Base-by-base conservation (phyloP, 768 basidiomycete species). In the Russula emetica region DNA sequence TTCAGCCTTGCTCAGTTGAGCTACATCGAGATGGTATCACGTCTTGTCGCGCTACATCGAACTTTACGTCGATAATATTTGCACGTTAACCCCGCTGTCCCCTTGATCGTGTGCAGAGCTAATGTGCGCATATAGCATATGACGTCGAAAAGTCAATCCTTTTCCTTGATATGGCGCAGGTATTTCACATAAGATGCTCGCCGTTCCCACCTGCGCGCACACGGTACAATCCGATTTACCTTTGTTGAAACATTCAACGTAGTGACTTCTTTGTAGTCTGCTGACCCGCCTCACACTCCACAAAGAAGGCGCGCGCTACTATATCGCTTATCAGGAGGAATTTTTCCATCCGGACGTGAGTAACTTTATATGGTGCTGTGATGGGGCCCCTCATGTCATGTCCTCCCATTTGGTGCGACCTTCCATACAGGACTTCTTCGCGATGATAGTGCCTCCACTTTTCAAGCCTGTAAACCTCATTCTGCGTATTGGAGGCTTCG, bases 301-400 rank as follows among this genome's bases (percentile, higher is more conserved):
- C 51, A 77, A 83, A 70, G 71, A 72, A 45, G 32, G 16, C 1
- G 32, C 22, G 22, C 51, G 22, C 10, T 28, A 45, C 68, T 78
- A 79, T 54, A 86, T 88, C 53, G 67, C 74, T 0, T 71, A 75
- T 57, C 85, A 54, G 44, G 60, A 88, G 67, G 84, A 86, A 69
- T 80, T 83, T 60, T 82, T 81, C 65, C 82, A 83, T 67, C 78
- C 85, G 2, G 81, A 82, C 63, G 83, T 80, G 38, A 54, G 44
- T 11, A 22, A 67, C n/a, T 8, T n/a, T 28, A 13, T 34, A 14
- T 20, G 16, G 44, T 16, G 16, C 16, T 13, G 6, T 3, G 47
- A 20, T 24, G 47, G 20, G 24, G 14, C 7, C 26, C 20, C 40
- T 20, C 2, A 59, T 51, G 24, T 28, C 7, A 40, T 59, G 9